Percentiles rank a stretch among this genome's conserved stretches.
phyloP scores from a whole-genome alignment of 352 stramenopile species.

The Pythium rishiriense region DNA sequence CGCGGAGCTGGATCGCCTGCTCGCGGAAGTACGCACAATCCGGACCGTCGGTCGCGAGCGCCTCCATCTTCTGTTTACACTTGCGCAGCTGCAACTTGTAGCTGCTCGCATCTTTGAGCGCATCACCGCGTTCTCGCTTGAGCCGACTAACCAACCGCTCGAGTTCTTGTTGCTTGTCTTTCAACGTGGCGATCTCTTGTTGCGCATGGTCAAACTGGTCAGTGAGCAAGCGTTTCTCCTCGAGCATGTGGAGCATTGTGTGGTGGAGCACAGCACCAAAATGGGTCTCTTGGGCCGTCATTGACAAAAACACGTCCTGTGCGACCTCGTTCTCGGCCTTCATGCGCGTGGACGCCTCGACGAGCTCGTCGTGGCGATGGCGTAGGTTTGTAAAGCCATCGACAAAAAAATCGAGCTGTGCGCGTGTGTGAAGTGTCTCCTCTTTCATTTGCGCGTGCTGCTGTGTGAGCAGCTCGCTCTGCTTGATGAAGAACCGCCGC shows the following conservation, averaged over 20 bases:
- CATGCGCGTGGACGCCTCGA: slow-evolving; percentile 53
- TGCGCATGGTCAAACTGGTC: slow-evolving; percentile 24
- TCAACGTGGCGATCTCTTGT: slow-evolving; percentile 30
- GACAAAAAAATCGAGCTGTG: slow-evolving; percentile 79
- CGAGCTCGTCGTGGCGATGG: slow-evolving; percentile 57
- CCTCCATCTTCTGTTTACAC: slow-evolving; percentile 41
- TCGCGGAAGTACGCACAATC: slow-evolving; percentile 47
- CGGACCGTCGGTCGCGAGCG: slow-evolving; percentile 29
- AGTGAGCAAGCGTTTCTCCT: slow-evolving; percentile 40
- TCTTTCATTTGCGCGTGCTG: slow-evolving; percentile 60
- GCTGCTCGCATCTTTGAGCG: slow-evolving; percentile 55
- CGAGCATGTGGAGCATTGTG: slow-evolving; percentile 43
- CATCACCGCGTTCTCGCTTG: slow-evolving; percentile 52
- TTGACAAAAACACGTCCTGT: slow-evolving; percentile 54
- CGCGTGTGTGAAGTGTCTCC: slow-evolving; percentile 61
- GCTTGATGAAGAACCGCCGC: slow-evolving; percentile 52
- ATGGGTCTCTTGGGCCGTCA: slow-evolving; percentile 60
- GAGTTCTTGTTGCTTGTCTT: slow-evolving; percentile 43
- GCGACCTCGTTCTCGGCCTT: slow-evolving; percentile 63
- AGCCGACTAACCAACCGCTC: slow-evolving; percentile 41
- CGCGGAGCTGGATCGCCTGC: slow-evolving; percentile 40
- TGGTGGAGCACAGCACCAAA: slow-evolving; percentile 52
- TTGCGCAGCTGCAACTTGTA: slow-evolving; percentile 58
- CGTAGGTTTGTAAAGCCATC: slow-evolving; percentile 71
- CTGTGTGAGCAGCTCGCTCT: slow-evolving; percentile 42